Conservation (phyloP, 148 eudicot genomes). For the Heliamphora exappendiculata region DNA sequence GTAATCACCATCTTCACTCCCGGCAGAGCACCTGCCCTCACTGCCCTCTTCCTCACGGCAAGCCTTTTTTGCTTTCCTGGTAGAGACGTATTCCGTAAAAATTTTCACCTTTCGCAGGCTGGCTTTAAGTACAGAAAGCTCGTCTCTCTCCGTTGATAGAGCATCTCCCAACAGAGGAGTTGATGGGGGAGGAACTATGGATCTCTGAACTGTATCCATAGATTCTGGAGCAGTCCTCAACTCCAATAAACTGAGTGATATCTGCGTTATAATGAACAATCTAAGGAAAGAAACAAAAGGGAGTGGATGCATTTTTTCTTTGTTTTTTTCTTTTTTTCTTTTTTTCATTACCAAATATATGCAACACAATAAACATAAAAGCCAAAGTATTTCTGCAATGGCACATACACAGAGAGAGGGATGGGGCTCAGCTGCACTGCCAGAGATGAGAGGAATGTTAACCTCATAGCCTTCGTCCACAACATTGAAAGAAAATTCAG, state of each 20-base stretch:
- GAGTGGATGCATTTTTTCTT: too few species aligned
- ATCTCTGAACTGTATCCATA: slow-evolving; percentile 36
- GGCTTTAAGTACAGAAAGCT: slow-evolving; percentile 86
- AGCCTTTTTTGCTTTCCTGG: slow-evolving; percentile 67
- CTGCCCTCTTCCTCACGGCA: slow-evolving; percentile 65
- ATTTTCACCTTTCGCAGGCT: slow-evolving; percentile 79
- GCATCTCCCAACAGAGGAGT: slow-evolving; percentile 38
- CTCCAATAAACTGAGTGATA: slow-evolving; percentile 61
- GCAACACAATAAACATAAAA: not conserved
- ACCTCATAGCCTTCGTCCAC: slow-evolving; percentile 59
- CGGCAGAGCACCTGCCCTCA: slow-evolving; percentile 45
- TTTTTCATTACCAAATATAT: not conserved
- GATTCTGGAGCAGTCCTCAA: slow-evolving; percentile 54
- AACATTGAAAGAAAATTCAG: slow-evolving; percentile 64
- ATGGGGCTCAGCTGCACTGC: slow-evolving; percentile 34
- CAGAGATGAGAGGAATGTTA: slow-evolving; percentile 54
- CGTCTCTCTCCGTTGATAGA: slow-evolving; percentile 59
- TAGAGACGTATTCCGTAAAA: slow-evolving; percentile 67
- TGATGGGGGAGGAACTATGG: slow-evolving; percentile 28
- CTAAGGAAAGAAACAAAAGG: not conserved
- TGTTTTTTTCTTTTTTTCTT: too few species aligned
- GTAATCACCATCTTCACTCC: slow-evolving; percentile 73
- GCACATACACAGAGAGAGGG: slow-evolving; percentile 55
- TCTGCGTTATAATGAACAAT: slow-evolving; percentile 27
- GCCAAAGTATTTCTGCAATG: too few species aligned